A percentile compares a stretch with the other conserved stretches of the same genome.
Conservation (phyloP, 495 filamentous ascomycete genomes). For the Chlorociboria aeruginascens region DNA sequence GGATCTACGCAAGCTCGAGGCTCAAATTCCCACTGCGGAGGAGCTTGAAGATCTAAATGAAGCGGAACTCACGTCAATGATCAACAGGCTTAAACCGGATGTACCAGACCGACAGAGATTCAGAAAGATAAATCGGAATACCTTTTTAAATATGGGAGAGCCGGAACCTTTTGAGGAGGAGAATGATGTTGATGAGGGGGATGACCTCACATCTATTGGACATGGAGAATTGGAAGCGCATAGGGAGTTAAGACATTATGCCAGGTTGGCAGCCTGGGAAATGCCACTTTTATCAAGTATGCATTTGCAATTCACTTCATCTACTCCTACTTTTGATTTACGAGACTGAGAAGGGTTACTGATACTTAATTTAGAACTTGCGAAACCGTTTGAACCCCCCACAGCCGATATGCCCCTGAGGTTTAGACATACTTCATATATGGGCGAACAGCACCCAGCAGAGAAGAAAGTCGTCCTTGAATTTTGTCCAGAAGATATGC, state of each 20-base stretch:
- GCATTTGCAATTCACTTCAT: slow-evolving; percentile 18
- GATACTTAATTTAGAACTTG: slow-evolving; percentile 45
- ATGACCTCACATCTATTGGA: slow-evolving; percentile 68
- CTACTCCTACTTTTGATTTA: neutral
- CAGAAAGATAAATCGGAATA: slow-evolving; percentile 26
- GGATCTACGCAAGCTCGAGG: too few species aligned
- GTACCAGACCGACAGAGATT: slow-evolving; percentile 1
- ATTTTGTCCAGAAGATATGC: slow-evolving; percentile 60
- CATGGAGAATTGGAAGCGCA: slow-evolving; percentile 85
- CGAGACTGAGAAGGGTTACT: neutral
- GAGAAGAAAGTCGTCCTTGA: slow-evolving; percentile 89
- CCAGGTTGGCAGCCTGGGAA: slow-evolving; percentile 84
- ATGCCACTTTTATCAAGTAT: slow-evolving; percentile 84
- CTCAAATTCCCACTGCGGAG: neutral
- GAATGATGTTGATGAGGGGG: slow-evolving; percentile 37
- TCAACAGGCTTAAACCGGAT: neutral
- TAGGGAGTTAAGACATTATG: slow-evolving; percentile 80
- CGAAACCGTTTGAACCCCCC: slow-evolving; percentile 68
- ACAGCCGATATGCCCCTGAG: slow-evolving; percentile 54
- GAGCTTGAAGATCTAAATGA: neutral
- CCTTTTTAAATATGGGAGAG: slow-evolving; percentile 39
- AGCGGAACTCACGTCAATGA: slow-evolving; percentile 1
- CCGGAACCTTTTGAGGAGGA: slow-evolving; percentile 30
- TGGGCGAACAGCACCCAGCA: slow-evolving; percentile 88
- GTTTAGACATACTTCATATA: slow-evolving; percentile 94